Evolutionary conservation across 2,329 filamentous ascomycete species (phyloP), one percentile per base, ranked within the genome.

Genomic region (Pezicula rhizophila): DNA sequence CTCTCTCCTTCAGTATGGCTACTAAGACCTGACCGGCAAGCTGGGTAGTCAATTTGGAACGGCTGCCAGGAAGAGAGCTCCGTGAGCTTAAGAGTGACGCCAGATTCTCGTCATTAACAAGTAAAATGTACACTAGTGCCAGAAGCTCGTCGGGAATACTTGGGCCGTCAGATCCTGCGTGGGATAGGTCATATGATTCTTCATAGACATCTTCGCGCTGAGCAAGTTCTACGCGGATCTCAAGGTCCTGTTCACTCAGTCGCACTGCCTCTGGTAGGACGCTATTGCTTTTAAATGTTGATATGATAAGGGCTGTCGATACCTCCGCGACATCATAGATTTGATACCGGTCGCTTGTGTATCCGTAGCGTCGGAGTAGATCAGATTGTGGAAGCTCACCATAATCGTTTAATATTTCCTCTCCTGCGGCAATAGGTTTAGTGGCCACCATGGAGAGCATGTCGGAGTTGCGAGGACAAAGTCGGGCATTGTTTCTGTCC

Each of bases 381-480:
- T 87, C 84, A 2, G 81, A 79, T 35, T 80, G 74, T 6, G 84
- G 84, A 8, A 87, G 72, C 39, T 82, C 74, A 1, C 84, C 84
- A 56, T 87, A 86, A 63, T 85, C 82, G 57, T 86, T 86, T 66
- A 83, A 81, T 15, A 87, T 76, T 57, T 87, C 79, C 46, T 83
- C 76, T 5, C 79, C 79, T 14, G 69, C 68, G 18, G 61, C 59
- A 48, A 87, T 81, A 1, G 74, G 65, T 51, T 75, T 77, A 46
- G 82, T 72, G 4, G 79, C 72, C 56, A 78, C 78, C 81, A 87
- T 86, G 47, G 78, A 75, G n/a, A 87, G 66, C 10, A 63, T 57
- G 46, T 64, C 59, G 12, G 59, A 60, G 31, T 66, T 60, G 44
- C 58, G 64, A 31, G 28, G 8, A 44, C 56, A 59, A 18, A 66